Percentiles rank a stretch among this genome's conserved stretches.
These are phyloP conservation scores for Pterocarpus macrocarpus DNA, from an alignment of 306 rosid genomes.

Conservation along the genomic window DNA sequence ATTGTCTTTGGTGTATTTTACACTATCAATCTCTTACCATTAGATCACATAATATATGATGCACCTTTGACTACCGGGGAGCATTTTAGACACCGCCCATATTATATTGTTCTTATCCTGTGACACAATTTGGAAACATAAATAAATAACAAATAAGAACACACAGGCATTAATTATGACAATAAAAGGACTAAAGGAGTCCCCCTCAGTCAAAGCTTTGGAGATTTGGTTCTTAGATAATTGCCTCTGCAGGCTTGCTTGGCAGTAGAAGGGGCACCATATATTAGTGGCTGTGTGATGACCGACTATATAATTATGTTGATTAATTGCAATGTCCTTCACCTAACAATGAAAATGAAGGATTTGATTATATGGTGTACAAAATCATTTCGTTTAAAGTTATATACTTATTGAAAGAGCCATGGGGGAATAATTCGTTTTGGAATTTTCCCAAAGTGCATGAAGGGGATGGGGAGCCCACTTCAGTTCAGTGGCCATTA, in stretches of 20 bases:
- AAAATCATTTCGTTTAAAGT: conserved; percentile 34
- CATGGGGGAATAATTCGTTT: conserved; percentile 26
- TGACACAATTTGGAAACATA: background rate
- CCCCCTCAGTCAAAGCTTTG: conserved; percentile 7
- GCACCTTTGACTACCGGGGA: too few relatives aligned
- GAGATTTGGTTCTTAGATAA: conserved; percentile 28
- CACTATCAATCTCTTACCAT: too few relatives aligned
- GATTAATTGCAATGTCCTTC: conserved; percentile 7
- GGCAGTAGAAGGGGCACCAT: background rate
- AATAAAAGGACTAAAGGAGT: background rate
- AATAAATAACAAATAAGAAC: too few relatives aligned
- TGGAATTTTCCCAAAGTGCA: conserved; percentile 26
- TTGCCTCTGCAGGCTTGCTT: background rate
- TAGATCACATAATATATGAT: too few relatives aligned
- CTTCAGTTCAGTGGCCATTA: conserved; percentile 36
- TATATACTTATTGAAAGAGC: background rate
- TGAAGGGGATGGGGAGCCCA: conserved; percentile 1
- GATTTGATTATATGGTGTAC: conserved; percentile 29
- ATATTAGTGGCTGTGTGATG: background rate
- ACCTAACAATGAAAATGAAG: conserved; percentile 41
- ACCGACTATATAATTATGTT: background rate
- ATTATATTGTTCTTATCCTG: background rate
- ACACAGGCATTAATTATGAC: background rate
- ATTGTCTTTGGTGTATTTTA: too few relatives aligned
- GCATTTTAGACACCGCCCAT: background rate